Percentiles rank a stretch among this genome's conserved stretches.
Evolutionary conservation across 2,329 filamentous ascomycete genomes (phyloP).

Genomic region (Neonectria coccinea): DNA sequence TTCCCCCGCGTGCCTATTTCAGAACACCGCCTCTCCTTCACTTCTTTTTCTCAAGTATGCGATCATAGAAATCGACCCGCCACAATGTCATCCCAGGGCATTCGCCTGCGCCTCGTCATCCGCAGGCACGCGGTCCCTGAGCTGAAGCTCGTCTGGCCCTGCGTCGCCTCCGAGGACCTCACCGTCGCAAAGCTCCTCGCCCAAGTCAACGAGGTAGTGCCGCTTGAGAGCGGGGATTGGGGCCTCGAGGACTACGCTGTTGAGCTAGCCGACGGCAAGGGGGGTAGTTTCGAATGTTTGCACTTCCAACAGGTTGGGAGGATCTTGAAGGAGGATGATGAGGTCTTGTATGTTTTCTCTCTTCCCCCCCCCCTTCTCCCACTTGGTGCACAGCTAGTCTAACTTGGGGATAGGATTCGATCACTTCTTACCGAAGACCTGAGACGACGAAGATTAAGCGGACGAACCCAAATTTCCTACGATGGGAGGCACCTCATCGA

Average conservation of each 20-base stretch:
- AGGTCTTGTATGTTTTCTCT: slow-evolving; percentile 73
- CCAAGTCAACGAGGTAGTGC: slow-evolving; percentile 82
- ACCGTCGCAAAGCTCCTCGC: slow-evolving; percentile 83
- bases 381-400: not conserved
- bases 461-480: slow-evolving; percentile 82
- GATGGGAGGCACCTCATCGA: slow-evolving; percentile 87
- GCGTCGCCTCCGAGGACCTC: slow-evolving; percentile 66
- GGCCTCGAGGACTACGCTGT: slow-evolving; percentile 91
- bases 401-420: slow-evolving; percentile 71
- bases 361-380: not conserved
- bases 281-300: slow-evolving; percentile 83
- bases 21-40: slow-evolving; percentile 10
- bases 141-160: slow-evolving; percentile 77
- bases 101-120: slow-evolving; percentile 81
- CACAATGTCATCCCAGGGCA: slow-evolving; percentile 49
- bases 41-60: slow-evolving; percentile 33
- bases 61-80: slow-evolving; percentile 15
- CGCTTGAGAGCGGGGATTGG: slow-evolving; percentile 85
- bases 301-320: slow-evolving; percentile 81
- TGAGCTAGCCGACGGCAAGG: slow-evolving; percentile 69
- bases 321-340: slow-evolving; percentile 84
- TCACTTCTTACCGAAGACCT: slow-evolving; percentile 81
- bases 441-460: slow-evolving; percentile 76
- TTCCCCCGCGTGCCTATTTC: slow-evolving; percentile 6
- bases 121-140: slow-evolving; percentile 80